phyloP scores from a whole-genome alignment of 2,329 filamentous ascomycete species.

The Clonostachys chloroleuca region DNA sequence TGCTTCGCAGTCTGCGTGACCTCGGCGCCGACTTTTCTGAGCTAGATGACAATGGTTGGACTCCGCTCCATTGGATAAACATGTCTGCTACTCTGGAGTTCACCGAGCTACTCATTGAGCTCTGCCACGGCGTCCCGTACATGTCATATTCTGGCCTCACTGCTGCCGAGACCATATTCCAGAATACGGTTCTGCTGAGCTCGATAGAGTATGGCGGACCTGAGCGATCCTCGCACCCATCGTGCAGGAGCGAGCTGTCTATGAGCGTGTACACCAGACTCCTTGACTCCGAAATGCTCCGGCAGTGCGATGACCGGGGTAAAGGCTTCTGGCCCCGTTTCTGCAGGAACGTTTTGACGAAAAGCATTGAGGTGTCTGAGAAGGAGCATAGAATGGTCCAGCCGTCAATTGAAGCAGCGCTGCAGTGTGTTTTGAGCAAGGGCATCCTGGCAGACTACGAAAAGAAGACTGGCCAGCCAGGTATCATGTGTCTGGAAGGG shows the following conservation, averaged over 20 bases:
- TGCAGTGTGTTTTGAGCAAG: background rate
- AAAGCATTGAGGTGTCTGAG: background rate
- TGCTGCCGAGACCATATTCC: conserved; percentile 3
- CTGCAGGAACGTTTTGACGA: background rate
- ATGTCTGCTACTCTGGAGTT: conserved; percentile 1
- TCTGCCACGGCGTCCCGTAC: background rate
- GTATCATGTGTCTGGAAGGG: no score
- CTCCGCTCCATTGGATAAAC: conserved; percentile 4
- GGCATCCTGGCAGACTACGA: background rate
- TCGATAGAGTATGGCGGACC: background rate
- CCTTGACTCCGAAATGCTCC: background rate
- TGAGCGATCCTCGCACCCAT: conserved; percentile 1
- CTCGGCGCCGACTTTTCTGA: conserved; percentile 3
- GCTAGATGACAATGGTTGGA: background rate
- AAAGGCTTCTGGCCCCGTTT: conserved; percentile 4
- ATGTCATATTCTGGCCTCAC: background rate
- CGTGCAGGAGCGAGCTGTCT: background rate
- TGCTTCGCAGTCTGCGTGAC: conserved; percentile 1
- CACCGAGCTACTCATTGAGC: background rate
- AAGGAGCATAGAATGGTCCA: background rate
- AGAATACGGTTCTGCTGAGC: background rate
- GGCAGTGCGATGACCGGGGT: background rate
- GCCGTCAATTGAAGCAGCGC: background rate
- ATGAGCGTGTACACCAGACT: background rate
- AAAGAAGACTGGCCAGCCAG: background rate